These are phyloP conservation scores for Trametes maxima DNA, from an alignment of 768 basidiomycete species.

Conservation along the genomic window DNA sequence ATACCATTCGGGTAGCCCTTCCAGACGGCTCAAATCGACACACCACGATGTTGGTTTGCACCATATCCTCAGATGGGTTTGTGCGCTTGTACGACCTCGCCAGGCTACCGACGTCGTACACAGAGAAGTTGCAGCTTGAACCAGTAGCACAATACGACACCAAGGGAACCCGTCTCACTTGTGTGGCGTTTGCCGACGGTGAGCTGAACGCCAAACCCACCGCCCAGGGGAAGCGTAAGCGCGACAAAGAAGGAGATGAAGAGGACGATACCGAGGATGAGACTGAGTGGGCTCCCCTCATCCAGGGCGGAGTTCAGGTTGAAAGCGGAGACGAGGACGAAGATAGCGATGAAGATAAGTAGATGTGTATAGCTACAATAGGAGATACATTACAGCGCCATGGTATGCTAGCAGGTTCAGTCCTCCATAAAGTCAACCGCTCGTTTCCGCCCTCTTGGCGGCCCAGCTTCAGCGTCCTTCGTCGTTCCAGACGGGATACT, in stretches of 20 bases:
- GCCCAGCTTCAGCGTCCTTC: conserved; percentile 3
- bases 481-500: not conserved
- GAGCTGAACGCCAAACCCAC: conserved; percentile 27
- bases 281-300: conserved; percentile 32
- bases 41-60: conserved; percentile 67
- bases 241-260: conserved; percentile 31
- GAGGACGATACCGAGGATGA: conserved; percentile 41
- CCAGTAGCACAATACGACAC: conserved; percentile 77
- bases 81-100: conserved; percentile 77
- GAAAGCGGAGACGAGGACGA: conserved; percentile 32
- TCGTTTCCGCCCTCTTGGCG: conserved; percentile 27
- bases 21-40: conserved; percentile 24
- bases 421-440: conserved; percentile 31
- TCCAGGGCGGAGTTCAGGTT: conserved; percentile 25
- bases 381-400: conserved; percentile 3
- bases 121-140: conserved; percentile 40
- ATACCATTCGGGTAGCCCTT: conserved; percentile 58
- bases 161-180: conserved; percentile 84
- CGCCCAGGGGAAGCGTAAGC: conserved; percentile 41
- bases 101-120: conserved; percentile 40
- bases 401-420: conserved; percentile 3
- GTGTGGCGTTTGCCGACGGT: conserved; percentile 61
- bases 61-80: conserved; percentile 89
- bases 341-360: conserved; percentile 37
- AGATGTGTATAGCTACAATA: conserved; percentile 24